A percentile compares a stretch with the other conserved stretches of the same genome.
phyloP scores from a whole-genome alignment of 1,139 yeast species.

The Yamadazyma diddensiae region DNA sequence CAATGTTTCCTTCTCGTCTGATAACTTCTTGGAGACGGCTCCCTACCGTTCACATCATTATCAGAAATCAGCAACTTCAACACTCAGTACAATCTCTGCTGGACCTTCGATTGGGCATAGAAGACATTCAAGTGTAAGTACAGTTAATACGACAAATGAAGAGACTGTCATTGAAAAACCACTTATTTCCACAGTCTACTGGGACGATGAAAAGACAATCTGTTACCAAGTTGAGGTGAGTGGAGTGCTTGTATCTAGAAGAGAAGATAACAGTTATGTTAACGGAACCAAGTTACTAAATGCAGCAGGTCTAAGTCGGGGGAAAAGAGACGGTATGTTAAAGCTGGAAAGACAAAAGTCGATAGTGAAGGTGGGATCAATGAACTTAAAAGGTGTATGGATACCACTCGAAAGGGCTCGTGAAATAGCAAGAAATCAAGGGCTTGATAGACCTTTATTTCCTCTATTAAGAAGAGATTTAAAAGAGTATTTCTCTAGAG shows the following conservation, averaged over 20 bases:
- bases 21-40: too few relatives aligned
- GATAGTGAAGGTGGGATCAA: constrained; percentile 52
- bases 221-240: constrained; percentile 50
- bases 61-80: constrained; percentile 13
- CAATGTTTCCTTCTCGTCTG: too few relatives aligned
- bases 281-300: constrained; percentile 69
- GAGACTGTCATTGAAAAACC: constrained; percentile 26
- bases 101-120: constrained; percentile 10
- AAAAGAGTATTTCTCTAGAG: constrained; percentile 26
- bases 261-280: constrained; percentile 51
- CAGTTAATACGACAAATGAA: constrained; percentile 1
- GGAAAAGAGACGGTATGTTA: constrained; percentile 88
- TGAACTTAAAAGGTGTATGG: constrained; percentile 59
- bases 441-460: constrained; percentile 34
- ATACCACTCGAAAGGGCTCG: constrained; percentile 53
- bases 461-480: constrained; percentile 49
- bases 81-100: constrained; percentile 18
- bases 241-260: constrained; percentile 45
- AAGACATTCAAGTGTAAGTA: constrained; percentile 6
- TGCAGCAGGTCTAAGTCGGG: constrained; percentile 94
- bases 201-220: constrained; percentile 48
- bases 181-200: constrained; percentile 41
- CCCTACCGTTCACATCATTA: too few relatives aligned
- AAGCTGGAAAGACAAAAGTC: constrained; percentile 43
- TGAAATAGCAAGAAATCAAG: constrained; percentile 52